Conservation (phyloP, 768 basidiomycete genomes). For the Leccinum broughii region DNA sequence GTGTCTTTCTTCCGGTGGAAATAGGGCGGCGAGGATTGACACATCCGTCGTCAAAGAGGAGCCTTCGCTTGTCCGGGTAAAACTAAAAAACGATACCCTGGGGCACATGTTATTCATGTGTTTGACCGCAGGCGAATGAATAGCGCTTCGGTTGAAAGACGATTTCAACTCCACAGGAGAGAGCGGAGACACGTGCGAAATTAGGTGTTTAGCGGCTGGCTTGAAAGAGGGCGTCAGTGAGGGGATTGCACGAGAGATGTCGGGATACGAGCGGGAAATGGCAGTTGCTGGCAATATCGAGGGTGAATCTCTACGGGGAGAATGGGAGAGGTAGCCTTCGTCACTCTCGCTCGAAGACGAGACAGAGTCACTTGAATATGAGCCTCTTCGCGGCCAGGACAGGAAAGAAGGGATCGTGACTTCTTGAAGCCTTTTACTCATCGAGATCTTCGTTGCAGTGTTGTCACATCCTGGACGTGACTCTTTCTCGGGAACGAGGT, state of each 20-base stretch:
- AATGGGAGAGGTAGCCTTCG: constrained; percentile 62
- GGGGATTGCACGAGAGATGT: constrained; percentile 36
- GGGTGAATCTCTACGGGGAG: constrained; percentile 42
- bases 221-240: constrained; percentile 35
- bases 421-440: constrained; percentile 12
- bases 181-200: constrained; percentile 35
- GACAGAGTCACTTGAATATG: constrained; percentile 27
- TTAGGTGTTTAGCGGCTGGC: constrained; percentile 39
- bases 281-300: constrained; percentile 33
- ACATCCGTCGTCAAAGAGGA: constrained; percentile 77
- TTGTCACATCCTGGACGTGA: constrained; percentile 6
- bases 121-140: constrained; percentile 18
- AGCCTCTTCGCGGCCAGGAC: constrained; percentile 22
- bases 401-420: constrained; percentile 23
- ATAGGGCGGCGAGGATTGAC: constrained; percentile 63
- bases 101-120: constrained; percentile 10
- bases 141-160: constrained; percentile 8
- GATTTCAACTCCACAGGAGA: constrained; percentile 26
- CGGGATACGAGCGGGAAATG: constrained; percentile 45
- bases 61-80: constrained; percentile 75
- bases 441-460: constrained; percentile 7
- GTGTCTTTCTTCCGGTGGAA: constrained; percentile 68
- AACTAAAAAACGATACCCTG: constrained; percentile 74
- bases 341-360: constrained; percentile 40
- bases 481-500: constrained; percentile 51